These are phyloP conservation scores for Solanum etuberosum DNA, from an alignment of 257 asterid genomes.

Conservation along the genomic window DNA sequence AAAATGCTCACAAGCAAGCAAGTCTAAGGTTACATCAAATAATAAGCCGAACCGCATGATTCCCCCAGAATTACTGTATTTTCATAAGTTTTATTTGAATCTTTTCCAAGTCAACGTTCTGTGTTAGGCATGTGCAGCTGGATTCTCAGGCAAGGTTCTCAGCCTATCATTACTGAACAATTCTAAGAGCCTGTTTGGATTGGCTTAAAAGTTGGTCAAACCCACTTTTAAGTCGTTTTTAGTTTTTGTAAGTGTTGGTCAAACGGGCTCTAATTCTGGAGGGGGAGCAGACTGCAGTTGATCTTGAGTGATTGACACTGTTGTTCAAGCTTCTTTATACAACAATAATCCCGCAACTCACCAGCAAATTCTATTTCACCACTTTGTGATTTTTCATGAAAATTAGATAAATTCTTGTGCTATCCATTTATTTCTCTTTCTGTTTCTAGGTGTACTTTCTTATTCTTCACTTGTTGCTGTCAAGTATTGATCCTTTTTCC, in stretches of 20 bases:
- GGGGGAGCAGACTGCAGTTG: not conserved
- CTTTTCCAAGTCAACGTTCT: not conserved
- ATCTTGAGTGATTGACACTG: not conserved
- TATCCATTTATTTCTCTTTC: not conserved
- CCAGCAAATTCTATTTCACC: not conserved
- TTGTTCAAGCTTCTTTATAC: not conserved
- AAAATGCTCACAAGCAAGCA: not conserved
- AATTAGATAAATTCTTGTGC: not conserved
- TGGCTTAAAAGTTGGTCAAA: not conserved
- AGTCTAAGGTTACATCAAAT: not conserved
- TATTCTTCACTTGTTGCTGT: not conserved
- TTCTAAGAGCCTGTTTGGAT: not conserved
- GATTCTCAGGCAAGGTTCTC: not conserved
- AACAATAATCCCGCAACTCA: not conserved
- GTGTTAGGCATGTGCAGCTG: not conserved
- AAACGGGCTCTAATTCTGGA: not conserved
- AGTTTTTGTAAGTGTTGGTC: not conserved
- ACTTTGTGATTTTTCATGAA: not conserved
- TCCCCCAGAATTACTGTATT: not conserved
- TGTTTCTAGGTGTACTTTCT: not conserved
- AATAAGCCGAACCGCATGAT: not conserved
- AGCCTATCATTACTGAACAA: not conserved
- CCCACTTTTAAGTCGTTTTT: not conserved
- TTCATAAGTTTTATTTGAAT: not conserved
- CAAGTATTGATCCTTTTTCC: not conserved